Conservation (phyloP, 805 yeast species). For the Myxozyma nipponensis region DNA sequence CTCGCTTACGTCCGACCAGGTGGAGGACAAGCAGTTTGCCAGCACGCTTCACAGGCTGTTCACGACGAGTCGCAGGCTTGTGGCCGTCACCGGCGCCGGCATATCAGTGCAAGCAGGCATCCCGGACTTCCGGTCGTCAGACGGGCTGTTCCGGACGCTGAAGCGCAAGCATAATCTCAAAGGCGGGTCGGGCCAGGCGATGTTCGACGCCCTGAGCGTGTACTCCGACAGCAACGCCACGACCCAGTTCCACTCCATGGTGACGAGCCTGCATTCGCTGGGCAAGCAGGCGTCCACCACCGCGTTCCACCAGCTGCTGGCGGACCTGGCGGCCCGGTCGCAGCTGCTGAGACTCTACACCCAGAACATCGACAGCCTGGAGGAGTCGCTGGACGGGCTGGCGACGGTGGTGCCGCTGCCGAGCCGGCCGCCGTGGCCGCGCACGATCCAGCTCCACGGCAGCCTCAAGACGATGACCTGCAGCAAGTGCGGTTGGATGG, state of each 20-base stretch:
- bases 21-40: slow-evolving; percentile 1
- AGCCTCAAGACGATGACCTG: slow-evolving; percentile 70
- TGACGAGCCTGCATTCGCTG: slow-evolving; percentile 55
- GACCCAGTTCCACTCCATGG: slow-evolving; percentile 67
- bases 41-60: slow-evolving; percentile 8
- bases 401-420: slow-evolving; percentile 50
- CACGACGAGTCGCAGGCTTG: slow-evolving; percentile 50
- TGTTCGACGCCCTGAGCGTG: slow-evolving; percentile 69
- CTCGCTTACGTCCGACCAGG: neutral
- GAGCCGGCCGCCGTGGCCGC: slow-evolving; percentile 46
- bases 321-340: slow-evolving; percentile 56
- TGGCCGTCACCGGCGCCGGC: slow-evolving; percentile 85
- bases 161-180: slow-evolving; percentile 38
- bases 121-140: slow-evolving; percentile 78
- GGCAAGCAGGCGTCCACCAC: slow-evolving; percentile 63
- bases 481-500: slow-evolving; percentile 64
- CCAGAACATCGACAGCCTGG: slow-evolving; percentile 83
- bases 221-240: slow-evolving; percentile 62
- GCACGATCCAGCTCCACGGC: slow-evolving; percentile 80
- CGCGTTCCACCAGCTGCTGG: slow-evolving; percentile 63
- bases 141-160: slow-evolving; percentile 66
- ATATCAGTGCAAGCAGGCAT: slow-evolving; percentile 87
- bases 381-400: slow-evolving; percentile 51
- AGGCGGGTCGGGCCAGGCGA: slow-evolving; percentile 54
- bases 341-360: slow-evolving; percentile 73